Evolutionary conservation across 2,329 filamentous ascomycete species (phyloP), one percentile per base, ranked within the genome.

Genomic region (Ilyonectria sp.): DNA sequence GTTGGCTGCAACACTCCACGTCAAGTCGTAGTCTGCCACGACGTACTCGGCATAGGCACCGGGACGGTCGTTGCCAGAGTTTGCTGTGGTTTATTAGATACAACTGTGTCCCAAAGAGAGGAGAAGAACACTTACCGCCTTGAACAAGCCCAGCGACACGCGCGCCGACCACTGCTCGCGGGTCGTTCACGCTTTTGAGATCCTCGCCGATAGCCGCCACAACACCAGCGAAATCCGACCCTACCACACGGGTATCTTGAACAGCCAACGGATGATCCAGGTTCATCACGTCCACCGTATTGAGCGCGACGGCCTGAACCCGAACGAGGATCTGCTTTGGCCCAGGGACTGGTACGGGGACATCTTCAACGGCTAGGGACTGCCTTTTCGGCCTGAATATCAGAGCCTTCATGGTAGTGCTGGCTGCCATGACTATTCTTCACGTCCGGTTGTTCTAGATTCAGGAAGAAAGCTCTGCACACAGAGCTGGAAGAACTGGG

Each of bases 31-130:
- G 1, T 77, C 74, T 1, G 76, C 58, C 0, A 63, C 71, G 10
- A 84, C 60, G 53, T 80, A 84, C 60, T 86, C 82, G 1, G 84
- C 79, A 69, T 86, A 86, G 0, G 83, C 83, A 4, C 84, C 84
- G 0, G 83, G 82, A 0, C 81, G 78, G 4, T 82, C 76, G 54
- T 85, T 85, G 8, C 75, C 73, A 9, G 79, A 81, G 62, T 77
- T 81, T 1, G 82, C 83, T 76, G 55, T 6, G 19, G 23, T 23
- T 3, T 23, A 23, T 23, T 26, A 40, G 0, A n/a, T 5, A 10
- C 7, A 26, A 3, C 17, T 19, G 0, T 3, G 15, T 3, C 19
- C 26, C 11, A 10, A 17, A 11, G 10, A 2, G 33, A 35, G 23
- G 2, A 23, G 23, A 23, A 23, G 23, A 23, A 4, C 23, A 46